Conservation (phyloP, 495 filamentous ascomycete genomes). For the Entonaema liquescens region DNA sequence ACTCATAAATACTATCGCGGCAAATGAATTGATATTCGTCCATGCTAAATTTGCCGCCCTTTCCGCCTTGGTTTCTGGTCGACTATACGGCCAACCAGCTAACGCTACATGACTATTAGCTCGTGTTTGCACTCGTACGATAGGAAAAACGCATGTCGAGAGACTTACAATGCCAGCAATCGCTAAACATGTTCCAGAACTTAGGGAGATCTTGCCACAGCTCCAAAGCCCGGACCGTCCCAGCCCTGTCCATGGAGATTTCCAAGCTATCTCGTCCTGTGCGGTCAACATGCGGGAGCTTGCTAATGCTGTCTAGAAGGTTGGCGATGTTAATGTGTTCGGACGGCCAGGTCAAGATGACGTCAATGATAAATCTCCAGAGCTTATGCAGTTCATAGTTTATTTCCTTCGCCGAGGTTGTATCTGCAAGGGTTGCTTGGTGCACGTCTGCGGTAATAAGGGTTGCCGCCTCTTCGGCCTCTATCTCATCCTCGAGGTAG, state of each 20-base stretch:
- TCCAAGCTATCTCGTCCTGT: neutral
- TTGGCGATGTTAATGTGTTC: neutral
- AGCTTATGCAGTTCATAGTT: neutral
- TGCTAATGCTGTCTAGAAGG: neutral
- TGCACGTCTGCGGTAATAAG: neutral
- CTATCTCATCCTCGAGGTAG: neutral
- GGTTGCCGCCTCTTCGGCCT: neutral
- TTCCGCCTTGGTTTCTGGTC: neutral
- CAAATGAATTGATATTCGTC: neutral
- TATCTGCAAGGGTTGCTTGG: neutral
- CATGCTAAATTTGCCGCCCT: neutral
- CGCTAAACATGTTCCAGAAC: conserved; percentile 3
- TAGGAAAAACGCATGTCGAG: neutral
- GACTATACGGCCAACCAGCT: neutral
- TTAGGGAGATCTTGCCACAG: neutral
- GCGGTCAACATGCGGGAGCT: neutral
- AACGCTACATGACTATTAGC: neutral
- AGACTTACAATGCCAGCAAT: conserved; percentile 6
- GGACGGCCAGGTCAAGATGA: neutral
- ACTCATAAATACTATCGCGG: neutral
- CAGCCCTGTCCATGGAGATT: neutral
- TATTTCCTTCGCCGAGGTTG: neutral
- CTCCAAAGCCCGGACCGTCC: neutral
- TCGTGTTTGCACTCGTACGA: neutral
- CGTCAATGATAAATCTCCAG: neutral